Conservation (phyloP, 225 moss, liverwort and hornwort genomes). For the Bryoerythrophyllum caledonicum region DNA sequence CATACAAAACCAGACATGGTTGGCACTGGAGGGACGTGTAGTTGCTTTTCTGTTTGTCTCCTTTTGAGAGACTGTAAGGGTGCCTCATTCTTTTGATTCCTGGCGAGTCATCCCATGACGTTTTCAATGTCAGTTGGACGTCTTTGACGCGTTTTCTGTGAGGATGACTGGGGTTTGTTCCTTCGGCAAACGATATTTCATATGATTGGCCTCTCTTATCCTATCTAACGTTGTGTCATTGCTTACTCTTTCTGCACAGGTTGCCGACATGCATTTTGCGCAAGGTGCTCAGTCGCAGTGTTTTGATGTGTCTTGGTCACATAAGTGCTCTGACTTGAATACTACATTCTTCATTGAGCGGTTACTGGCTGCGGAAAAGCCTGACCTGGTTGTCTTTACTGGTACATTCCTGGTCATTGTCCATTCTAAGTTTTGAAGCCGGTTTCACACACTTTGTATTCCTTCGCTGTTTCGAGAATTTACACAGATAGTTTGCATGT, state of each 20-base stretch:
- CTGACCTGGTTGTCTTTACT: conserved; percentile 89
- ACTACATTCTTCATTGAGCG: conserved; percentile 78
- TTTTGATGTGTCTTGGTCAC: conserved; percentile 54
- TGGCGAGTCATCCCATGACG: neutral
- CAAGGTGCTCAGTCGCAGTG: conserved; percentile 74
- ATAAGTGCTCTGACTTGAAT: conserved; percentile 87
- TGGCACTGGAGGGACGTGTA: neutral
- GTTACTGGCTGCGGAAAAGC: conserved; percentile 68
- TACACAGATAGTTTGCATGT: conserved; percentile 8
- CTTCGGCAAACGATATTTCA: neutral
- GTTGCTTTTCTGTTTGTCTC: neutral
- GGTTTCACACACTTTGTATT: neutral
- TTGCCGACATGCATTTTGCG: conserved; percentile 98
- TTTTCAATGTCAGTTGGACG: neutral
- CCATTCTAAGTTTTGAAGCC: conserved; percentile 9
- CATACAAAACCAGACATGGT: neutral
- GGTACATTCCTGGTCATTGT: conserved; percentile 45
- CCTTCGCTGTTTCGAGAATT: neutral
- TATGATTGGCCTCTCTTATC: neutral
- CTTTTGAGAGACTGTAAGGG: neutral
- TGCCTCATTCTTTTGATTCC: neutral
- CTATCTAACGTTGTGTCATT: conserved; percentile 6
- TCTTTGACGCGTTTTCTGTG: neutral
- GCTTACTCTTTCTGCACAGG: conserved; percentile 41
- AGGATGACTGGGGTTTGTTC: neutral